Evolutionary conservation across 306 rosid genomes (phyloP), one percentile per base, ranked within the genome.

Genomic region (Quercus parvula): DNA sequence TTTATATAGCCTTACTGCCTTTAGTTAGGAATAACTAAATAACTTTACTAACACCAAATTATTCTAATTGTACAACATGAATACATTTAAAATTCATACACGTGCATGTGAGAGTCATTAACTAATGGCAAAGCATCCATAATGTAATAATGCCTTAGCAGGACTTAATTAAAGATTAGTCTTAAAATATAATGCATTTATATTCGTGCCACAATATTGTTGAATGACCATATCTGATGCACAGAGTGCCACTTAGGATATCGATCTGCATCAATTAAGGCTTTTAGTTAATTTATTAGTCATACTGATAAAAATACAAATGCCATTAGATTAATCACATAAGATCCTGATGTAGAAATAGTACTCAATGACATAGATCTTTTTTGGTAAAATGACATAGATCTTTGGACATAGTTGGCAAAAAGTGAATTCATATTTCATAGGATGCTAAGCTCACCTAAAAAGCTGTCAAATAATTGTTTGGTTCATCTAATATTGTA

Each of bases 21-120:
- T 75, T 75, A 64, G 71, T 79, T 10, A 83, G 75, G 82, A 85
- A 75, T 72, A 82, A 81, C 54, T 41, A 70, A 67, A 30, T 30
- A 30, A 30, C 79, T 82, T 85, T 79, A 75, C 63, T n/a, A 57
- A 20, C 82, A 56, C 75, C 38, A 51, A 66, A 71, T 35, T 82
- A 69, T 66, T 79, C 80, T 51, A 44, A 79, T 58, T 22, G 35
- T 38, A 49, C 7, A 20, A 49, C 57, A 25, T 4, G 70, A 56
- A 33, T 24, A 8, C 33, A 72, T 78, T 72, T 70, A 74, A 59
- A 59, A 46, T 71, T 69, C 25, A 74, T 30, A 57, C 79, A 73
- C 74, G 80, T 78, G 83, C 78, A 54, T 55, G 69, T 30, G 56
- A 24, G 41, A 41, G 56, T 62, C 24, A 35, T 35, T 52, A 14